Conservation (phyloP, 352 stramenopile species). For the Pythium biforme region DNA sequence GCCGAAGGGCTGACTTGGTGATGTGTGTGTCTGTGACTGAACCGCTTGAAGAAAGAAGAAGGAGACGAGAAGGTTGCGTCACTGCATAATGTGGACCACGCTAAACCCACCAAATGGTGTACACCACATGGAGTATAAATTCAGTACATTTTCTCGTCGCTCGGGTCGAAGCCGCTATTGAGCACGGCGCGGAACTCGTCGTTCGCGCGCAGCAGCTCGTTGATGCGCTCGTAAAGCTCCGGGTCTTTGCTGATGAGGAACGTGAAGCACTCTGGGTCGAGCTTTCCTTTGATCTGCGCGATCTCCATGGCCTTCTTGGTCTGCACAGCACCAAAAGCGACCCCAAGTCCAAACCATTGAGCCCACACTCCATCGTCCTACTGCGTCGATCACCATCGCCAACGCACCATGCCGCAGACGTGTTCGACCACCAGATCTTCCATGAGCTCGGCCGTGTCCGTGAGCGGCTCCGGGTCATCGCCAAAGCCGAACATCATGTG, state of each 20-base stretch:
- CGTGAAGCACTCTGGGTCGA: slow-evolving; percentile 88
- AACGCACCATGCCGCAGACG: slow-evolving; percentile 72
- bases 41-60: neutral
- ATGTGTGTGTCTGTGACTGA: slow-evolving; percentile 3
- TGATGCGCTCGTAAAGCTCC: slow-evolving; percentile 79
- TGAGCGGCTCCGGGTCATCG: slow-evolving; percentile 63
- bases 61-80: neutral
- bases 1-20: neutral
- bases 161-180: slow-evolving; percentile 87
- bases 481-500: slow-evolving; percentile 90
- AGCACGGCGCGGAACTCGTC: slow-evolving; percentile 83
- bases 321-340: too few species aligned
- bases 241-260: slow-evolving; percentile 87
- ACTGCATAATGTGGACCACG: slow-evolving; percentile 12
- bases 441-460: slow-evolving; percentile 81
- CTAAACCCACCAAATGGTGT: neutral
- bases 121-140: neutral
- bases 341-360: too few species aligned
- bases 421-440: slow-evolving; percentile 86
- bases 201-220: slow-evolving; percentile 80
- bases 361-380: too few species aligned
- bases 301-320: slow-evolving; percentile 87
- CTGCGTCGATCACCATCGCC: neutral
- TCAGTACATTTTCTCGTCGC: slow-evolving; percentile 87
- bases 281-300: slow-evolving; percentile 76